Conservation (phyloP, 2,329 filamentous ascomycete species). For the Colletotrichum siamense region DNA sequence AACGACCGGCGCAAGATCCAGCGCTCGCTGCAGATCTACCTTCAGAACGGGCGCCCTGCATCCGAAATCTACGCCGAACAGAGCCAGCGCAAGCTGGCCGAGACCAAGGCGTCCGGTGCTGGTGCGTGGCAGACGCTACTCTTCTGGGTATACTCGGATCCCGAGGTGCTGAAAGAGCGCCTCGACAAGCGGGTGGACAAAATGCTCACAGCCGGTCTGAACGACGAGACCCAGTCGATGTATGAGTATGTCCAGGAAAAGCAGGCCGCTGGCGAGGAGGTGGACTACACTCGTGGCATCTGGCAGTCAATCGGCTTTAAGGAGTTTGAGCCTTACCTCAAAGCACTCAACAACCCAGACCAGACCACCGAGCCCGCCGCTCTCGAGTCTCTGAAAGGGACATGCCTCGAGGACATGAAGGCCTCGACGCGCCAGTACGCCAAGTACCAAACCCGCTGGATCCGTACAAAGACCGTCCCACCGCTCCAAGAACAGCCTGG, state of each 20-base stretch:
- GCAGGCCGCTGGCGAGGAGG: conserved; percentile 47
- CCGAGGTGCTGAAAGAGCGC: conserved; percentile 69
- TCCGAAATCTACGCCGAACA: conserved; percentile 91
- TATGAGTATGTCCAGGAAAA: conserved; percentile 42
- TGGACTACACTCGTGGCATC: conserved; percentile 83
- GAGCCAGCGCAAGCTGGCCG: conserved; percentile 44
- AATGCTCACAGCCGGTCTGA: conserved; percentile 71
- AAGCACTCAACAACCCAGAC: conserved; percentile 39
- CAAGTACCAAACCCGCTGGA: conserved; percentile 84
- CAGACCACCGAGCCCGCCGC: conserved; percentile 34
- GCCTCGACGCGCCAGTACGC: conserved; percentile 88
- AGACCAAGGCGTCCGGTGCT: conserved; percentile 15
- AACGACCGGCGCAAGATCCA: conserved; percentile 90
- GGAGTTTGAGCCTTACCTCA: conserved; percentile 79
- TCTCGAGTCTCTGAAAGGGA: conserved; percentile 59
- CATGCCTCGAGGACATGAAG: conserved; percentile 78
- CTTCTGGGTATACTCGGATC: conserved; percentile 86
- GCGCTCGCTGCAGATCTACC: conserved; percentile 87
- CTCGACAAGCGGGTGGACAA: conserved; percentile 81
- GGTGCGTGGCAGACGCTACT: conserved; percentile 66
- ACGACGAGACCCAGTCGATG: conserved; percentile 54
- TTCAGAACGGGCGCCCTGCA: conserved; percentile 80
- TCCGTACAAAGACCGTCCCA: conserved; percentile 79
- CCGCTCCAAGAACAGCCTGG: conserved; percentile 63
- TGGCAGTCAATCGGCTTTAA: conserved; percentile 98